Evolutionary conservation across 2,329 filamentous ascomycete species (phyloP).

Genomic region (Aspergillus pseudotamarii): DNA sequence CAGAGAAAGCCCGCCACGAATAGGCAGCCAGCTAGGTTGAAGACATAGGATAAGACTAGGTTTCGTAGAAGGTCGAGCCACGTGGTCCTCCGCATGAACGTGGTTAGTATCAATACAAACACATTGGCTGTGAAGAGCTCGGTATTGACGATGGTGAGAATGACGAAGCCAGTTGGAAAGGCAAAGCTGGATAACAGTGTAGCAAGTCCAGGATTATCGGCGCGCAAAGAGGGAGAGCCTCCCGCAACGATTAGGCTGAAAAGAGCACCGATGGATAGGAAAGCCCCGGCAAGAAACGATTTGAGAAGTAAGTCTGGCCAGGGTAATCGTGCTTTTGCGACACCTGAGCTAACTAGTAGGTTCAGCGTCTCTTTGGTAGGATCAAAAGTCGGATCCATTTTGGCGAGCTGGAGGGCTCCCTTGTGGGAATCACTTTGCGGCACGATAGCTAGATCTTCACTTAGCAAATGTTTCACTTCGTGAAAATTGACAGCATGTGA

Average conservation of each 20-base stretch:
- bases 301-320: background rate
- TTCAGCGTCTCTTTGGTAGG: background rate
- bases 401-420: background rate
- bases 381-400: background rate
- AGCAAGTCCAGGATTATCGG: background rate
- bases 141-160: background rate
- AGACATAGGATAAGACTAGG: background rate
- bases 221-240: background rate
- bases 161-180: background rate
- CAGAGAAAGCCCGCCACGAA: background rate
- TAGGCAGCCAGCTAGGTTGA: background rate
- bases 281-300: background rate
- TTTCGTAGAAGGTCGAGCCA: background rate
- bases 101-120: background rate
- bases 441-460: no score
- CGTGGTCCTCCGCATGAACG: background rate
- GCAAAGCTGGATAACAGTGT: background rate
- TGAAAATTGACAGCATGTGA: no score
- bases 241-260: background rate
- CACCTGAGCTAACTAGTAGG: background rate
- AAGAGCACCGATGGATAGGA: background rate
- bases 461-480: no score
- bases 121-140: background rate
- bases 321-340: background rate
- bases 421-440: fast-evolving